Evolutionary conservation across 148 eudicot species (phyloP).

Genomic region (Suaeda aralocaspica): DNA sequence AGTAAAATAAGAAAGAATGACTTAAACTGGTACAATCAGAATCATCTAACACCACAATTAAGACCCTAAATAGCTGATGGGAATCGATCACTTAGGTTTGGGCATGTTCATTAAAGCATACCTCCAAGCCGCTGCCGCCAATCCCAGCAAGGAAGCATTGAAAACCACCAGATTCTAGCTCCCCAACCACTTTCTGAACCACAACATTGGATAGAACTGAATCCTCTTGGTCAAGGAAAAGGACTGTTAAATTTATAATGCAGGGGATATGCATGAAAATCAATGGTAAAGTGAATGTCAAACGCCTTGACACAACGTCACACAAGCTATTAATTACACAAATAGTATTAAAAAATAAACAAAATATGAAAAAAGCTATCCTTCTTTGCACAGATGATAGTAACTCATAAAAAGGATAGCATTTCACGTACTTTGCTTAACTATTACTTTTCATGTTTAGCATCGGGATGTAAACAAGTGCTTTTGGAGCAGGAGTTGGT

Average conservation of each 20-base stretch:
- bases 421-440: too few species aligned
- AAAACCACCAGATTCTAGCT: slow-evolving; percentile 75
- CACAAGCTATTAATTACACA: too few species aligned
- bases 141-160: slow-evolving; percentile 72
- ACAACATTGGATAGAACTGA: slow-evolving; percentile 61
- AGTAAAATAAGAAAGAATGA: slow-evolving; percentile 5
- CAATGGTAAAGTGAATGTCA: too few species aligned
- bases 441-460: too few species aligned
- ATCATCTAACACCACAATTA: not conserved
- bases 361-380: too few species aligned
- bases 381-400: too few species aligned
- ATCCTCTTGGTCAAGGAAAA: slow-evolving; percentile 40
- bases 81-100: not conserved
- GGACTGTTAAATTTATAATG: not conserved
- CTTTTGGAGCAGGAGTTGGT: too few species aligned
- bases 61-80: slow-evolving; percentile 20
- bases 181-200: slow-evolving; percentile 68
- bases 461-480: too few species aligned
- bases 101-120: slow-evolving; percentile 34
- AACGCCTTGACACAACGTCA: too few species aligned
- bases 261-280: not conserved
- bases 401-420: too few species aligned
- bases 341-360: too few species aligned
- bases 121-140: slow-evolving; percentile 73
- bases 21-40: slow-evolving; percentile 15